Conservation (phyloP, 202 grass and related monocot species). For the Bolboschoenoplectus hybrid region DNA sequence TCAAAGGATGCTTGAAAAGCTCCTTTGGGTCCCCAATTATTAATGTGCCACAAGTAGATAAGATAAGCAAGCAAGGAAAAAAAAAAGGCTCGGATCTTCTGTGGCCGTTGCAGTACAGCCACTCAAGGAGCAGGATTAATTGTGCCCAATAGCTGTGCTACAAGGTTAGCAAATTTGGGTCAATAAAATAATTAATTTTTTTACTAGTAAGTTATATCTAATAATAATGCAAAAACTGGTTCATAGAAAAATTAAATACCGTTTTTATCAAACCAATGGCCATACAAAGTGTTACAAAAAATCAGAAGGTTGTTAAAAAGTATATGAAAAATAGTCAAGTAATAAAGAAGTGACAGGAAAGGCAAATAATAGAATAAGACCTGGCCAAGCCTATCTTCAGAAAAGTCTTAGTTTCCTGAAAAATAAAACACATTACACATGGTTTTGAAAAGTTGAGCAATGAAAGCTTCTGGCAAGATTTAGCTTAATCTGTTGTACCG, state of each 20-base stretch:
- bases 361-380: constrained; percentile 15
- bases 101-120: neutral
- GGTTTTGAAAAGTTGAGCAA: constrained; percentile 16
- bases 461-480: constrained; percentile 27
- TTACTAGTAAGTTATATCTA: neutral
- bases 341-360: constrained; percentile 16
- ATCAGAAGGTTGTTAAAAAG: constrained; percentile 3
- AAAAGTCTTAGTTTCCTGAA: constrained; percentile 37
- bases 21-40: constrained; percentile 32
- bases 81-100: neutral
- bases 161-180: neutral
- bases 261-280: neutral
- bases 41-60: constrained; percentile 14
- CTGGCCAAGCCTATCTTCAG: constrained; percentile 21
- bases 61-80: neutral
- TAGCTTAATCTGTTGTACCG: constrained; percentile 20
- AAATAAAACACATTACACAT: neutral
- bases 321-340: constrained; percentile 19
- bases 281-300: constrained; percentile 1
- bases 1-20: constrained; percentile 17
- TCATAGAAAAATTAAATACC: neutral
- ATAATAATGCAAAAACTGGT: too few relatives aligned
- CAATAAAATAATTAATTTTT: neutral
- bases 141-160: neutral
- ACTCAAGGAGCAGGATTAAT: neutral